Base-by-base conservation (phyloP, 1,139 yeast genomes). In the Scheffersomyces illinoinensis region DNA sequence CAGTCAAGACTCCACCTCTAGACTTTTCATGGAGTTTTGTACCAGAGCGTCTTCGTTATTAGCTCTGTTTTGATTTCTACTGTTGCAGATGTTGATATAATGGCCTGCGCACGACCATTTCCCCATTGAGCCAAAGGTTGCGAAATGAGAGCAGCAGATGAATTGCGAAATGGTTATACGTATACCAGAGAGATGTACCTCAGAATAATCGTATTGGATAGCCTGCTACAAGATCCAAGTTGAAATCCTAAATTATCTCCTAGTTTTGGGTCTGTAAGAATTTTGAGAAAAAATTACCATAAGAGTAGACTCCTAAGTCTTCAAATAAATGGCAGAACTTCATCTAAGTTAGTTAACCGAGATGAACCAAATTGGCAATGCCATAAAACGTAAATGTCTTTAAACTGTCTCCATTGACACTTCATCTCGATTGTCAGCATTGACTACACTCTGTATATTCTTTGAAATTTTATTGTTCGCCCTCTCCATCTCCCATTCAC, bases 21-120 rank as follows among this genome's bases (percentile, higher is more conserved):
- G 54, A 53, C 53, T 19, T 56, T 59, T 56, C 60, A 58, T 60
- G 57, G 54, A 56, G 47, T n/a, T 50, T 58, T 56, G 57, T 43
- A 47, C 52, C 52, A 33, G 47, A 48, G 43, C 61, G 66, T 62
- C 58, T 61, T 58, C 59, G 60, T 61, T 57, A 33, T 57, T 51
- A 21, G 48, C 61, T 54, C 39, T 19, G 26, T 56, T 54, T 46
- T 23, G 53, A 53, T 49, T 47, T 57, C 50, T 57, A 52, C 43
- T 33, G 43, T 33, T 33, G 43, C 43, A 33, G 43, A 33, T 47
- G 54, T 47, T 56, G 55, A 53, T 56, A 21, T 58, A 52, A 58
- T 56, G 47, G 56, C 47, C 33, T 47, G 56, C 61, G 50, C 64
- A 59, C 64, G 61, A 54, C 62, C 57, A 47, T 46, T 39, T 53